Conservation (phyloP, 306 rosid genomes). For the Vigna nakashimae region DNA sequence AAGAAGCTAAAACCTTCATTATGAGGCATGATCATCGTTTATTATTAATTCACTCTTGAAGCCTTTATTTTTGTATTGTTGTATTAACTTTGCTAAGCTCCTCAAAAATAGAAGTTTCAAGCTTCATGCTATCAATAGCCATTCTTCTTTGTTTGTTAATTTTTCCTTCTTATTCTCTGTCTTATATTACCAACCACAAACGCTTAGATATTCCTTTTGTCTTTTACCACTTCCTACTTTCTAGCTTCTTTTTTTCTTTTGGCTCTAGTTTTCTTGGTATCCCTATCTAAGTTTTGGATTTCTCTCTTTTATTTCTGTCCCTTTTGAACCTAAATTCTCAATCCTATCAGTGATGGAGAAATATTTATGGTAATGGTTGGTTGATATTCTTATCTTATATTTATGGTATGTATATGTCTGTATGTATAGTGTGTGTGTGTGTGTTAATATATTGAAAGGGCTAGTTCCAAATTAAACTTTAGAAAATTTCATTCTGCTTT, state of each 20-base stretch:
- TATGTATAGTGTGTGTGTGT: background rate
- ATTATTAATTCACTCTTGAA: slow-evolving; percentile 12
- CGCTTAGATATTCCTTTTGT: slow-evolving; percentile 19
- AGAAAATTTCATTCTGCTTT: background rate
- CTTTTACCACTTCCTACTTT: slow-evolving; percentile 25
- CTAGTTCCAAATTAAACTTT: slow-evolving; percentile 3
- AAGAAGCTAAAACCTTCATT: slow-evolving; percentile 14
- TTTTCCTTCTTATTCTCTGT: slow-evolving; percentile 20
- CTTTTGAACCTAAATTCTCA: background rate
- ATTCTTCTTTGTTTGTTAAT: slow-evolving; percentile 1
- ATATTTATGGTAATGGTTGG: slow-evolving; percentile 27
- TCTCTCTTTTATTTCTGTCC: background rate
- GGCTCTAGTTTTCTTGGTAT: slow-evolving; percentile 2
- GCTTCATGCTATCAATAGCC: background rate
- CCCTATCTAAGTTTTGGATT: background rate
- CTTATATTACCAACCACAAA: slow-evolving; percentile 18
- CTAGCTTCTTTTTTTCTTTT: slow-evolving; percentile 1
- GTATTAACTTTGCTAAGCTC: slow-evolving; percentile 14
- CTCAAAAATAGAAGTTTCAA: background rate
- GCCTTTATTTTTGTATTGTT: background rate
- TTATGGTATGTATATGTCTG: background rate
- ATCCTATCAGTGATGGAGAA: slow-evolving; percentile 15
- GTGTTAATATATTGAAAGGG: background rate
- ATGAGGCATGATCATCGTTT: background rate
- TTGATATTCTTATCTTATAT: slow-evolving; percentile 9